Evolutionary conservation across 2,329 filamentous ascomycete genomes (phyloP).

Genomic region (Sordariomycetes sp.): DNA sequence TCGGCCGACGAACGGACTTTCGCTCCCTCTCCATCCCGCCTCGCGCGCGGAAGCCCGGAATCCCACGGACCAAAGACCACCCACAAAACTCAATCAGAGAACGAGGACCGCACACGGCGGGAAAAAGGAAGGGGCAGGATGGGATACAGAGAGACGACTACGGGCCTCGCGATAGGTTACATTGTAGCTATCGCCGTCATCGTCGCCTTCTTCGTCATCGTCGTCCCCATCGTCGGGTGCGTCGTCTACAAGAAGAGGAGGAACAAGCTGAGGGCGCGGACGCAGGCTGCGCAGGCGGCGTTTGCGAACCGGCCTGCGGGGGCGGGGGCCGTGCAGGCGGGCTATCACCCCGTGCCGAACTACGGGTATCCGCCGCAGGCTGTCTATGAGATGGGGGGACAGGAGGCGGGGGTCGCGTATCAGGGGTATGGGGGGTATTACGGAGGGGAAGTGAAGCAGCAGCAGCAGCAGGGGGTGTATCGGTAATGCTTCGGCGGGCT

Average conservation of each 20-base stretch:
- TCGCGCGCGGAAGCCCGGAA: too few relatives aligned
- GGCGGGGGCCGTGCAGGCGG: background rate
- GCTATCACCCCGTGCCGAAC: background rate
- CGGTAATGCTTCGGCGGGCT: too few relatives aligned
- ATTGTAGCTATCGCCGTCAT: conserved; percentile 3
- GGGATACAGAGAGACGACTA: background rate
- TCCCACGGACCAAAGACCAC: background rate
- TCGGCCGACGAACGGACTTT: too few relatives aligned
- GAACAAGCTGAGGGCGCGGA: conserved; percentile 1
- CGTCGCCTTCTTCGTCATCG: conserved; percentile 4
- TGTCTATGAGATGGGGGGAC: background rate
- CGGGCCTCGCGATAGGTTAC: conserved; percentile 3
- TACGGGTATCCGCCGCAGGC: background rate
- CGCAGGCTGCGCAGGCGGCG: background rate
- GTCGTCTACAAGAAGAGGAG: conserved; percentile 3
- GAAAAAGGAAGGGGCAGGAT: background rate
- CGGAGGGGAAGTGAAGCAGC: background rate
- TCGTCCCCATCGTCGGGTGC: conserved; percentile 4
- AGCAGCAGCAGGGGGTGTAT: background rate
- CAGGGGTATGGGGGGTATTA: background rate
- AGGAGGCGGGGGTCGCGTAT: background rate
- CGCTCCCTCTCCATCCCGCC: too few relatives aligned
- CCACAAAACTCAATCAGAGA: background rate
- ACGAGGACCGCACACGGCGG: background rate
- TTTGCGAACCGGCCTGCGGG: background rate